Evolutionary conservation across 2,329 filamentous ascomycete genomes (phyloP).

Genomic region (Lasiodiplodia gonubiensis): DNA sequence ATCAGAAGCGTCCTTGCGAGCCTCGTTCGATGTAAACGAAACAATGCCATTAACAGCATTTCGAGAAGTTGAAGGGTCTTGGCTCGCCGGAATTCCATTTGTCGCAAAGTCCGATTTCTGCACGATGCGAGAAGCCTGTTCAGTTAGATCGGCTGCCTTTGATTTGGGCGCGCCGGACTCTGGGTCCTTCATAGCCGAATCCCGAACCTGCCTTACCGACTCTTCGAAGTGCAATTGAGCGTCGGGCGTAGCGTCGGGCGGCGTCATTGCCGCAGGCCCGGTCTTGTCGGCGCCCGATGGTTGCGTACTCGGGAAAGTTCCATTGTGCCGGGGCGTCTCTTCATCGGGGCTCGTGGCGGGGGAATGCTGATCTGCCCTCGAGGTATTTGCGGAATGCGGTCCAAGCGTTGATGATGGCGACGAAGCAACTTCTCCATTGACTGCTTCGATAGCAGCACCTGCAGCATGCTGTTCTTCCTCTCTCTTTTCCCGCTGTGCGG

Average conservation of each 20-base stretch:
- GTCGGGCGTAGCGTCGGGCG: conserved; percentile 56
- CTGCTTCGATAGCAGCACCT: conserved; percentile 32
- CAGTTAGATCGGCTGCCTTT: neutral
- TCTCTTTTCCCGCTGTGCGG: conserved; percentile 45
- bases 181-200: conserved; percentile 32
- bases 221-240: conserved; percentile 64
- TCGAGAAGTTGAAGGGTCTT: neutral
- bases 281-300: conserved; percentile 32
- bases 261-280: neutral
- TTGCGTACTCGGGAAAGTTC: conserved; percentile 36
- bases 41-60: neutral
- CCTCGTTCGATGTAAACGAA: neutral
- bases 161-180: neutral
- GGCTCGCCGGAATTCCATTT: neutral
- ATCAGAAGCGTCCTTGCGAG: neutral
- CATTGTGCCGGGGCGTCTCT: conserved; percentile 52
- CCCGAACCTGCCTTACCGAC: conserved; percentile 52
- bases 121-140: neutral
- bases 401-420: conserved; percentile 69
- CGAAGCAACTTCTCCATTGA: conserved; percentile 46
- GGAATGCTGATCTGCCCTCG: conserved; percentile 69
- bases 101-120: neutral
- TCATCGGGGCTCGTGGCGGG: conserved; percentile 77
- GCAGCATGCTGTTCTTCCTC: conserved; percentile 44
- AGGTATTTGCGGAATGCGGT: conserved; percentile 74